A percentile compares a stretch with the other conserved stretches of the same genome.
Conservation (phyloP, 2,329 filamentous ascomycete species). For the Colletotrichum sp. region DNA sequence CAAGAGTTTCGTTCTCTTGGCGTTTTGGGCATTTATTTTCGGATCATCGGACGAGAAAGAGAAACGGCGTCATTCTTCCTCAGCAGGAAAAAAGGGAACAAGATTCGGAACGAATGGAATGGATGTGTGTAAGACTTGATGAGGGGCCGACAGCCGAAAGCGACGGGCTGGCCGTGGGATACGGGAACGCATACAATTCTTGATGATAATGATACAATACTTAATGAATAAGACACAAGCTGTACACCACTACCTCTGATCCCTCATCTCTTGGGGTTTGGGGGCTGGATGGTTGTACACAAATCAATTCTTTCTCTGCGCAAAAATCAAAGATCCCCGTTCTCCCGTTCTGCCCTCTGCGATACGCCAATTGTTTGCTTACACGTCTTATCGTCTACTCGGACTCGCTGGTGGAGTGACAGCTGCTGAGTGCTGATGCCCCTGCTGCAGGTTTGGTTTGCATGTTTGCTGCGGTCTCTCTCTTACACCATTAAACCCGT, state of each 20-base stretch:
- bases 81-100: neutral
- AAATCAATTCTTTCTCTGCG: neutral
- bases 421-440: neutral
- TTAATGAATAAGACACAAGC: neutral
- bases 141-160: neutral
- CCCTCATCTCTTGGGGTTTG: neutral
- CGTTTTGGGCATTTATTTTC: neutral
- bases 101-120: neutral
- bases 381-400: neutral
- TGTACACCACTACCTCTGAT: neutral
- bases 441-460: neutral
- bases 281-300: neutral
- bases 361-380: neutral
- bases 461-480: neutral
- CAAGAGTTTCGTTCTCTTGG: conserved; percentile 6
- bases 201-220: neutral
- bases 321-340: neutral
- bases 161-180: neutral
- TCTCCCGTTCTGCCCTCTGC: neutral
- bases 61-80: neutral
- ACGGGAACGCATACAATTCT: neutral
- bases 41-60: conserved; percentile 1
- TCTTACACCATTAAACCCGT: neutral
- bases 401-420: neutral
- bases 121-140: neutral